phyloP scores from a whole-genome alignment of 2,329 filamentous ascomycete genomes.

The Fusarium chaquense region DNA sequence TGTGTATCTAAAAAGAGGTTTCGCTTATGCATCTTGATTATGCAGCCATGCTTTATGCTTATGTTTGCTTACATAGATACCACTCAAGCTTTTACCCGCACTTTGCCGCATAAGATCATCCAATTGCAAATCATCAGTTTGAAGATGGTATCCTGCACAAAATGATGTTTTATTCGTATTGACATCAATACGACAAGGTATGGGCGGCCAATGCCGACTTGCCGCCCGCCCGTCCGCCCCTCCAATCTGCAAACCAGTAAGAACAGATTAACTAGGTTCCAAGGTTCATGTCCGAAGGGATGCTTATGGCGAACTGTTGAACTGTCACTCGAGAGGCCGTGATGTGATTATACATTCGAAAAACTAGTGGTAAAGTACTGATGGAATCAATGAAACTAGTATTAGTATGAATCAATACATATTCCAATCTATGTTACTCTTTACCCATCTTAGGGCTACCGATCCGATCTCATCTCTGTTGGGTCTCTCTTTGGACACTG shows the following conservation, averaged over 20 bases:
- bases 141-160: too few relatives aligned
- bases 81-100: neutral
- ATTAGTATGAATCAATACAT: neutral
- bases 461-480: neutral
- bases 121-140: neutral
- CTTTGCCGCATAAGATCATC: neutral
- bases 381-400: too few relatives aligned
- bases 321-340: neutral
- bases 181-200: neutral
- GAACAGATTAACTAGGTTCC: neutral
- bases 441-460: too few relatives aligned
- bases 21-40: conserved; percentile 3
- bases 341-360: neutral
- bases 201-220: neutral
- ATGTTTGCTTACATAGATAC: conserved; percentile 1
- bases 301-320: neutral
- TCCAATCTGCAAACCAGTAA: neutral
- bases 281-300: neutral
- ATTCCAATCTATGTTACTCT: neutral
- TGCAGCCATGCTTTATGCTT: neutral
- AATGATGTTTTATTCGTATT: conserved; percentile 6
- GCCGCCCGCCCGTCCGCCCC: neutral
- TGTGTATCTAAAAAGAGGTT: neutral
- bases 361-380: neutral
- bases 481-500: neutral